Base-by-base conservation (phyloP, 176 grass and related monocot genomes). In the Stipa capillata region DNA sequence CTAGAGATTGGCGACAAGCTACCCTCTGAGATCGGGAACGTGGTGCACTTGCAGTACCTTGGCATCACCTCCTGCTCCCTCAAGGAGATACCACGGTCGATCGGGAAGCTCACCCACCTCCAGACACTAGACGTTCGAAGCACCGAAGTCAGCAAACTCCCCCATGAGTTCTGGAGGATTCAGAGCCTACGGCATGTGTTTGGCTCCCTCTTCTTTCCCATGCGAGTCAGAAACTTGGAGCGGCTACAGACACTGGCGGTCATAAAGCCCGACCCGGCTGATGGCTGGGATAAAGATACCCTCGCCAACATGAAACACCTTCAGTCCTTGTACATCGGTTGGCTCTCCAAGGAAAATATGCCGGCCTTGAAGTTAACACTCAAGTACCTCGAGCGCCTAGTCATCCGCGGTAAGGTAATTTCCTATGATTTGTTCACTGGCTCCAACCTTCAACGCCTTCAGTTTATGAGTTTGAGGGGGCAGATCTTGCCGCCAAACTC, bases 141-240 rank as follows among this genome's bases (percentile, higher is more conserved):
- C n/a, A 85, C 66, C 12, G 3, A 24, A 6, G 67, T 85, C 4
- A 33, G 34, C 4, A 12, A 13, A 28, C 75, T 85, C 9, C 83
- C 75, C 0, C 1, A 2, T 0, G 17, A 10, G 1, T 79, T 85
- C 0, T 79, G 83, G 83, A 79, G 5, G 75, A 85, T 85, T 12
- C 50, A 18, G 13, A 54, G 44, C 0, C 47, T 85, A 6, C 37
- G 83, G 27, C 83, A 85, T 85, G 76, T 85, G 7, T 78, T 85
- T 43, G 75, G 75, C 9, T 79, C 50, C 24, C 15, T 28, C 25
- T 33, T 85, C 20, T 17, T 74, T 1, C 84, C 84, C 3, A 66
- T n/a, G 75, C 1, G 62, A 64, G 52, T 86, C 9, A 69, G 59
- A 3, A 56, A 10, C 10, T 21, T 80, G n/a, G 65, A 65, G 68